Conservation (phyloP, 257 asterid species). For the Solanum paucissectum region DNA sequence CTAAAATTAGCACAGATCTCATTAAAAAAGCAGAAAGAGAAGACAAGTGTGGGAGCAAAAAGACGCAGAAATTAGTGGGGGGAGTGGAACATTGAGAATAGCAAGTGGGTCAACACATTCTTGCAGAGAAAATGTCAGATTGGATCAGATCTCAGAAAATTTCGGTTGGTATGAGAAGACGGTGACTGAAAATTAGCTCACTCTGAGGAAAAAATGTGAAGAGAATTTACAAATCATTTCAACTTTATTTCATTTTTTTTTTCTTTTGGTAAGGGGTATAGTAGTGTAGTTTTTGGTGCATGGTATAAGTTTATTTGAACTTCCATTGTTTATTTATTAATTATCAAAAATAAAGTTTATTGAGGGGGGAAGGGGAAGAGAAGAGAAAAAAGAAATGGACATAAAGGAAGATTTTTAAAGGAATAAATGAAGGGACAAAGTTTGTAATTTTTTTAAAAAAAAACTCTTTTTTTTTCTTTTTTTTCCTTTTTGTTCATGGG, state of each 20-base stretch:
- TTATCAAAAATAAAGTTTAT: neutral
- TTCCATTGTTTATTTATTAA: conserved; percentile 3
- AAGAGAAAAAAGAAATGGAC: neutral
- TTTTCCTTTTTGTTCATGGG: conserved; percentile 24
- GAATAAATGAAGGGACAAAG: conserved; percentile 7
- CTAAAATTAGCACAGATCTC: neutral
- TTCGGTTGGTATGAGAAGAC: conserved; percentile 1
- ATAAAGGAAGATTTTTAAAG: neutral
- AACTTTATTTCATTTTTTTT: neutral
- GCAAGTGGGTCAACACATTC: conserved; percentile 16
- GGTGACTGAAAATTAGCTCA: neutral
- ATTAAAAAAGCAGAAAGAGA: neutral
- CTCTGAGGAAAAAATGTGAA: neutral
- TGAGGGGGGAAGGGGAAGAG: neutral
- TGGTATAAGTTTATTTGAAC: conserved; percentile 2
- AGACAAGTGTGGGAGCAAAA: neutral
- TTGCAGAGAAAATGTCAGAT: conserved; percentile 27
- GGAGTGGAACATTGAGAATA: conserved; percentile 1
- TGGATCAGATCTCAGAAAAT: conserved; percentile 1
- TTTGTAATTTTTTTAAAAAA: neutral
- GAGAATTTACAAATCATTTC: neutral
- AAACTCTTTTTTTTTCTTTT: neutral
- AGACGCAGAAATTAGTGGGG: neutral
- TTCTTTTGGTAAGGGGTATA: conserved; percentile 14
- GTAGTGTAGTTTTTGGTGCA: conserved; percentile 1